Conservation (phyloP, 495 filamentous ascomycete genomes). For the Xylaria curta region DNA sequence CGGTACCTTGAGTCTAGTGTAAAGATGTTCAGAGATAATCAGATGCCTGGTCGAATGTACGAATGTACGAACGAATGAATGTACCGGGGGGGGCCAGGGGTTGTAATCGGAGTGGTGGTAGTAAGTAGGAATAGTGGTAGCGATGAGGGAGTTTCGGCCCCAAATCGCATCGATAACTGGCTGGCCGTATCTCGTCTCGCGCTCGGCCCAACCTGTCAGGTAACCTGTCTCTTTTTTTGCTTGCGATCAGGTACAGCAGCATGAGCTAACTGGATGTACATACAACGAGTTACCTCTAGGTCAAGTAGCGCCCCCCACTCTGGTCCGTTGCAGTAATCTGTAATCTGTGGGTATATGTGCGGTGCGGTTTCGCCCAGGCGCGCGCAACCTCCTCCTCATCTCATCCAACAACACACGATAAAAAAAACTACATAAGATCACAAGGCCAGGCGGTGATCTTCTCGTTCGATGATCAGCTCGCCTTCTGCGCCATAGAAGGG, state of each 20-base stretch:
- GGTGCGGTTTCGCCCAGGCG: background rate
- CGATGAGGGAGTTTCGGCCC: slow-evolving; percentile 24
- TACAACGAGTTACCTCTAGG: background rate
- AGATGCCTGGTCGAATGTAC: slow-evolving; percentile 1
- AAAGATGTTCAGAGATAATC: slow-evolving; percentile 12
- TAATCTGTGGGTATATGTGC: background rate
- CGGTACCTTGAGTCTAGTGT: slow-evolving; percentile 15
- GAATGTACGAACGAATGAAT: too few species aligned
- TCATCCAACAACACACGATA: too few species aligned
- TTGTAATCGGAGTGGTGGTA: background rate
- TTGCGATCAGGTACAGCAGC: slow-evolving; percentile 12
- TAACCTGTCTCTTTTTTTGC: background rate
- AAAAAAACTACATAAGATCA: background rate
- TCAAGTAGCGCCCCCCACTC: slow-evolving; percentile 4
- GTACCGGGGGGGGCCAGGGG: slow-evolving; percentile 19
- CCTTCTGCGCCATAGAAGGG: background rate
- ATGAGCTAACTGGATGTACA: background rate
- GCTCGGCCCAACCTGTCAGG: slow-evolving; percentile 5
- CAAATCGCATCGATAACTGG: slow-evolving; percentile 9
- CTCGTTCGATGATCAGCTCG: background rate
- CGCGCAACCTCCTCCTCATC: background rate
- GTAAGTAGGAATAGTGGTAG: background rate
- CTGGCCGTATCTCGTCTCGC: slow-evolving; percentile 4
- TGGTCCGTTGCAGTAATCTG: background rate
- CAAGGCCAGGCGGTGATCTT: background rate